Evolutionary conservation across 2,329 filamentous ascomycete genomes (phyloP).

Genomic region (Elsinoe australis): DNA sequence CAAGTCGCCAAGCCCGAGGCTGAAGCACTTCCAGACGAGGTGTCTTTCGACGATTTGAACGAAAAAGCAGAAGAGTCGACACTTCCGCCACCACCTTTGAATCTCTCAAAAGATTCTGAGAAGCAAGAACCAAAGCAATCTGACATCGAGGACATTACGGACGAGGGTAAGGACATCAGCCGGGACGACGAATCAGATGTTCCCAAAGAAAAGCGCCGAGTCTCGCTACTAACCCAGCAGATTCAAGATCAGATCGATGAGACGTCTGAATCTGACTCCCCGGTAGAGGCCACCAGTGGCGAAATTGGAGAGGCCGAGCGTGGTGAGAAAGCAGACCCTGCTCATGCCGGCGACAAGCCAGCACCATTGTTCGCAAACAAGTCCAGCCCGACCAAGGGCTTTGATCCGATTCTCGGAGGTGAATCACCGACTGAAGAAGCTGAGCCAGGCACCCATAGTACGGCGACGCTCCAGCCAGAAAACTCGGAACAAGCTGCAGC

Average conservation of each 20-base stretch:
- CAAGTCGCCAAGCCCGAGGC: constrained; percentile 67
- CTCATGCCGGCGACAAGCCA: constrained; percentile 58
- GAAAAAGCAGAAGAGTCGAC: constrained; percentile 39
- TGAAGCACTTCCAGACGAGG: constrained; percentile 52
- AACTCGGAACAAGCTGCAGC: constrained; percentile 15
- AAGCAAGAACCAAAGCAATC: background rate
- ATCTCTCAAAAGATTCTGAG: constrained; percentile 6
- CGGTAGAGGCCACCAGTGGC: background rate
- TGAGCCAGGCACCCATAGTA: constrained; percentile 19
- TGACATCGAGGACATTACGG: background rate
- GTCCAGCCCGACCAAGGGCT: constrained; percentile 23
- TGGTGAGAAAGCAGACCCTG: background rate
- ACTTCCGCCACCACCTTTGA: constrained; percentile 19
- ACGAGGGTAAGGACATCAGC: background rate
- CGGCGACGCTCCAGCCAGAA: constrained; percentile 20
- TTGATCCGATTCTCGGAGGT: constrained; percentile 12
- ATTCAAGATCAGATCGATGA: constrained; percentile 26
- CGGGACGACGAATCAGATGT: constrained; percentile 14
- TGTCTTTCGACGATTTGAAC: constrained; percentile 61
- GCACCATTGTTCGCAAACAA: constrained; percentile 55
- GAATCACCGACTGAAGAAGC: constrained; percentile 17
- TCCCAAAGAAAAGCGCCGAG: constrained; percentile 28
- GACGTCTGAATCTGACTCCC: constrained; percentile 24
- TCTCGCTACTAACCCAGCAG: constrained; percentile 38
- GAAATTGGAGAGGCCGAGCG: background rate